Percentiles rank a stretch among this genome's conserved stretches.
Conservation (phyloP, 495 filamentous ascomycete species). For the Neurospora sp. region DNA sequence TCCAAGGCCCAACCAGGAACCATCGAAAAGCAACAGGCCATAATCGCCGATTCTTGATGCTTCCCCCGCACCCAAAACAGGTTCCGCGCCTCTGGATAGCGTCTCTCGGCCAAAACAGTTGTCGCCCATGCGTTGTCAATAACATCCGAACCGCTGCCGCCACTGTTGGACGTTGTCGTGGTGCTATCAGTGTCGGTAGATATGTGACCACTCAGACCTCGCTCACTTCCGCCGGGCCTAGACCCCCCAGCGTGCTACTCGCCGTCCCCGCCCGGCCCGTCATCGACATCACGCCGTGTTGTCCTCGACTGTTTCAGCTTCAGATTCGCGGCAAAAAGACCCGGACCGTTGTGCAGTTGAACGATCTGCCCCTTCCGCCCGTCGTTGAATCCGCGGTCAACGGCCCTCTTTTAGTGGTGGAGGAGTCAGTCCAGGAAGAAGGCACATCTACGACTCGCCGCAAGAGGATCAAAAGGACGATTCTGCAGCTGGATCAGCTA, state of each 20-base stretch:
- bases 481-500: neutral
- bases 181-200: neutral
- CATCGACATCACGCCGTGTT: neutral
- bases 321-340: conserved; percentile 34
- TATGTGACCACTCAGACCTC: neutral
- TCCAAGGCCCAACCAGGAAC: neutral
- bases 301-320: neutral
- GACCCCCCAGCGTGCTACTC: conserved; percentile 2
- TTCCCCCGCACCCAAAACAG: conserved; percentile 13
- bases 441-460: neutral
- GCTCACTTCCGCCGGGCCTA: conserved; percentile 1
- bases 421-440: neutral
- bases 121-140: neutral
- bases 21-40: neutral
- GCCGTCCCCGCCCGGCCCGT: neutral
- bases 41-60: conserved; percentile 21
- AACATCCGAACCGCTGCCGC: conserved; percentile 7
- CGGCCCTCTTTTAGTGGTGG: neutral
- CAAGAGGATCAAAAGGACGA: neutral
- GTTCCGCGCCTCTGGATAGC: conserved; percentile 17
- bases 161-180: conserved; percentile 15
- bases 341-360: conserved; percentile 44
- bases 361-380: conserved; percentile 44
- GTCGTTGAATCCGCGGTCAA: neutral
- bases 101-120: conserved; percentile 10